phyloP scores from a whole-genome alignment of 2,329 filamentous ascomycete species.

The Trichoderma sp. region DNA sequence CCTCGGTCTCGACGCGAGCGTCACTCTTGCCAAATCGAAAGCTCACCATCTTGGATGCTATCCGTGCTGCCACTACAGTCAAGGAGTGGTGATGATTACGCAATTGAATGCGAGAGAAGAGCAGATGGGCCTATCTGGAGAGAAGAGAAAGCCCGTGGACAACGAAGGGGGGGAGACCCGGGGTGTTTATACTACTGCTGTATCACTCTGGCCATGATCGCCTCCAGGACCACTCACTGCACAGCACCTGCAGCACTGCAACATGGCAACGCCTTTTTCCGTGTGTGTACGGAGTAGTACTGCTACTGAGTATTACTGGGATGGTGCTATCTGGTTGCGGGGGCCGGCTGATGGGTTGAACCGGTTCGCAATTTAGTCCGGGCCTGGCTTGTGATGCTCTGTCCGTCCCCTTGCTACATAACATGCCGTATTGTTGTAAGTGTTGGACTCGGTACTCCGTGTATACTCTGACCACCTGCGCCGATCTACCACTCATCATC shows the following conservation, averaged over 20 bases:
- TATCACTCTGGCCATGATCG: background rate
- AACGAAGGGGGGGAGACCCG: background rate
- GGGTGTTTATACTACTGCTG: background rate
- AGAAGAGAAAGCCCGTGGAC: background rate
- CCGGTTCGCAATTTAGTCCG: background rate
- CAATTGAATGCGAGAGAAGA: background rate
- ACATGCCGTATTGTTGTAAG: background rate
- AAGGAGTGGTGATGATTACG: background rate
- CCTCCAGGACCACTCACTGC: background rate
- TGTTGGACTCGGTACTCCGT: background rate
- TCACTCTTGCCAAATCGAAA: conserved; percentile 22
- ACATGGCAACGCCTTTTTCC: background rate
- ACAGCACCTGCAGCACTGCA: background rate
- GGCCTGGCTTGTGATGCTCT: background rate
- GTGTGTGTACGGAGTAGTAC: too few relatives aligned
- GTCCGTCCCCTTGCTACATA: background rate
- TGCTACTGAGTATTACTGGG: background rate
- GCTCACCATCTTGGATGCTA: conserved; percentile 25
- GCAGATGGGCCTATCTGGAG: conserved; percentile 3
- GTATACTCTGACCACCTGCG: background rate
- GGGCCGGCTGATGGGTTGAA: background rate
- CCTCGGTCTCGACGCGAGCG: conserved; percentile 19
- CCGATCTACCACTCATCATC: background rate
- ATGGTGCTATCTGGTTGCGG: background rate
- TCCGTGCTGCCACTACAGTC: conserved; percentile 33